A percentile compares a stretch with the other conserved stretches of the same genome.
Conservation (phyloP, 345 rosid species). For the Camelina sativa region DNA sequence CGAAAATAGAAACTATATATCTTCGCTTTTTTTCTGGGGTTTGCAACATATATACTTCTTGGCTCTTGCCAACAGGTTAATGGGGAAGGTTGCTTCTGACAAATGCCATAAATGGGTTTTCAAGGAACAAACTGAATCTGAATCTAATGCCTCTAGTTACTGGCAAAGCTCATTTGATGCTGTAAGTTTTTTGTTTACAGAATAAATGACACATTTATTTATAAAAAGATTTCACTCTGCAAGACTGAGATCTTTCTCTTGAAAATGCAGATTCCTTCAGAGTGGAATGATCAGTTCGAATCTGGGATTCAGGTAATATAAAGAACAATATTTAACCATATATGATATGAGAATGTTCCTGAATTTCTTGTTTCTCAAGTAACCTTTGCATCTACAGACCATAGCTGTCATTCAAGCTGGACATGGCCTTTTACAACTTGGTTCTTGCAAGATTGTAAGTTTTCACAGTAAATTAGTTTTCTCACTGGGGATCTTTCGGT, state of each 20-base stretch:
- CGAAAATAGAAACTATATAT: constrained; percentile 24
- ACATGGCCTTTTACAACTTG: constrained; percentile 90
- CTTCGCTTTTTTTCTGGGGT: neutral
- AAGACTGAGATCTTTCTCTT: constrained; percentile 10
- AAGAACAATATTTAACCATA: neutral
- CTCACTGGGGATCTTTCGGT: neutral
- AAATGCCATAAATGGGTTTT: constrained; percentile 99
- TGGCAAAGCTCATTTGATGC: constrained; percentile 99
- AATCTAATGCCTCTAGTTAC: constrained; percentile 89
- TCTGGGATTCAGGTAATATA: constrained; percentile 87
- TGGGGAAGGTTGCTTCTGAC: constrained; percentile 99
- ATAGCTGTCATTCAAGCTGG: constrained; percentile 99
- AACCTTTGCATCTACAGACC: constrained; percentile 54
- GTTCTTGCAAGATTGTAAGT: constrained; percentile 96
- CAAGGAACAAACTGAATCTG: constrained; percentile 93
- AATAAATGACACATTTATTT: neutral
- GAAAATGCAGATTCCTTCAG: constrained; percentile 82
- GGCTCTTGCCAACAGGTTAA: constrained; percentile 61
- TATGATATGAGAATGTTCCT: neutral
- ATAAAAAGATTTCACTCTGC: neutral
- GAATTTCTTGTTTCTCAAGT: constrained; percentile 31
- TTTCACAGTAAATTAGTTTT: neutral
- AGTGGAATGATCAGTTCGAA: constrained; percentile 98
- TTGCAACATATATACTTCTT: constrained; percentile 28
- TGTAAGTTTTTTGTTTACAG: constrained; percentile 47